Evolutionary conservation across 352 stramenopile genomes (phyloP), one percentile per base, ranked within the genome.

Genomic region (Elongisporangium anandrum): DNA sequence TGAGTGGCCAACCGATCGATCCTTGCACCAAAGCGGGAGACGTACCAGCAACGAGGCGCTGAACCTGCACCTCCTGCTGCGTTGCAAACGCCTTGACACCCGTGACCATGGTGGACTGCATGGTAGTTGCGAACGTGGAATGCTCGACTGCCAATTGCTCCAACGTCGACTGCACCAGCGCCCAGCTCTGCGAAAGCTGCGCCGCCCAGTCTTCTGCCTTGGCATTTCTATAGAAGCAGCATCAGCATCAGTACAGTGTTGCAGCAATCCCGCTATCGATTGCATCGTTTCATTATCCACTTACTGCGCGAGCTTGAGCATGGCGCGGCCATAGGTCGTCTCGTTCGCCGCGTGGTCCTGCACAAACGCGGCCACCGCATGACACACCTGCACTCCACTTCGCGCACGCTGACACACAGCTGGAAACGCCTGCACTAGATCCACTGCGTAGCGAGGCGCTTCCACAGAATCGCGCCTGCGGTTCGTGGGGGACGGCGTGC

Each of bases 331-430:
- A 58, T 94, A 94, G 45, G 65, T 58, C 29, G 68, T 73, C 64
- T 94, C 85, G 45, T 85, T 65, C 4, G 61, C 61, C 8, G 82
- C 72, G 34, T 79, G 78, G 48, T 92, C 85, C 2, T 76, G 70
- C 1, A 92, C 68, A 52, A 92, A 86, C 16, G 56, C 63, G 13
- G 81, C 74, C 29, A 94, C 68, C 51, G 77, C 81, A 26, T 92
- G 82, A 61, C 82, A 94, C 20, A 83, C 75, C 65, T 91, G 82
- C 5, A 87, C 81, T 54, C 85, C 82, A 67, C 69, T 82, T 63
- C 88, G 92, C 52, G 80, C 82, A 57, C 90, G 90, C 59, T 85
- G 72, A 52, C 79, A 89, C 51, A 94, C 85, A 56, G 72, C 77
- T 5, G 70, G 55, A 50, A 94, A 94, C 29, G 85, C 70, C 47